These are phyloP conservation scores for Trichoderma sp. DNA, from an alignment of 2,329 filamentous ascomycete genomes.

Conservation along the genomic window DNA sequence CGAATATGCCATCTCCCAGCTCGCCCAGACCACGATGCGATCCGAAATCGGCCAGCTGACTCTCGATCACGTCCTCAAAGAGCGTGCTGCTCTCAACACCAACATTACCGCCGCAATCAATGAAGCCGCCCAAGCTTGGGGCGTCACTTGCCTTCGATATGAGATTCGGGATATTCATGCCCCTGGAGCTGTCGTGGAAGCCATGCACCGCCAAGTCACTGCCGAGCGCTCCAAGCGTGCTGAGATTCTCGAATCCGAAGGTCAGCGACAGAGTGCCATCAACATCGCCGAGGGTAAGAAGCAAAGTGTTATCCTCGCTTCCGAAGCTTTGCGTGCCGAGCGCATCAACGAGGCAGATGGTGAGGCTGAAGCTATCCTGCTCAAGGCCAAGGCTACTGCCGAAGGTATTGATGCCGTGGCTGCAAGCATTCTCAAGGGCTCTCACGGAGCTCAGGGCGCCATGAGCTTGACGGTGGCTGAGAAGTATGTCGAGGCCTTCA, in stretches of 20 bases:
- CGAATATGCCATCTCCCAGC: conserved; percentile 96
- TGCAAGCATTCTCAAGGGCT: conserved; percentile 69
- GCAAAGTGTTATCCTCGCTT: conserved; percentile 94
- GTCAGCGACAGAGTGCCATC: conserved; percentile 95
- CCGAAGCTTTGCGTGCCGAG: conserved; percentile 85
- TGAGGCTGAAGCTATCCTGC: conserved; percentile 89
- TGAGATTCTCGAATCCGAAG: conserved; percentile 95
- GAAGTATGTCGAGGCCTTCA: conserved; percentile 97
- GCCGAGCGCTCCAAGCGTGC: conserved; percentile 96
- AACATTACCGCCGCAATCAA: conserved; percentile 99
- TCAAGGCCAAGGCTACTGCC: conserved; percentile 85
- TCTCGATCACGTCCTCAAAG: conserved; percentile 96
- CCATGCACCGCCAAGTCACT: conserved; percentile 98
- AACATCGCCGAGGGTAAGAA: conserved; percentile 98
- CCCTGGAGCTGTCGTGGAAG: conserved; percentile 87
- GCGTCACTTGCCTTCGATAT: conserved; percentile 92
- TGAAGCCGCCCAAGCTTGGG: conserved; percentile 95
- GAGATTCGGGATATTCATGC: conserved; percentile 99
- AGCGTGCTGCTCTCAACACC: conserved; percentile 91
- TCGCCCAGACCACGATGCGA: conserved; percentile 98
- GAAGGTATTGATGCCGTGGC: conserved; percentile 86
- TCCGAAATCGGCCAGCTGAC: conserved; percentile 96
- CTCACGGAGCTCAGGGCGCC: conserved; percentile 75
- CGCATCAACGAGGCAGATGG: conserved; percentile 90
- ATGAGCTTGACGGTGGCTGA: conserved; percentile 88